phyloP scores from a whole-genome alignment of 108 stramenopile species.

The Pelagomonas calceolata region DNA sequence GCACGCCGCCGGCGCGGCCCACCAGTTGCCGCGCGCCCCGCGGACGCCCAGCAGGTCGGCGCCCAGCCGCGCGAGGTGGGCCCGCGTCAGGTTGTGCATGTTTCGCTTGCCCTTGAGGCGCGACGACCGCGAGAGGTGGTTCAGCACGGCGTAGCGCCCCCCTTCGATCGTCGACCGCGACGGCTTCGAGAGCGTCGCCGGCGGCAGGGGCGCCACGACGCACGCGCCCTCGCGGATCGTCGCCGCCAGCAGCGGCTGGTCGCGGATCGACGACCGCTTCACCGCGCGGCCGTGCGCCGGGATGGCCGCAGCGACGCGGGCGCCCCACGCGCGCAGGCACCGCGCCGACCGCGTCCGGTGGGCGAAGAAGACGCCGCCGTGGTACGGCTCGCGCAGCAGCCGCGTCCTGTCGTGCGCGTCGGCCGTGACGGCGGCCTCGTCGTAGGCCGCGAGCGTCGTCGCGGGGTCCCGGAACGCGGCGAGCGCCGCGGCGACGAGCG shows the following conservation, averaged over 20 bases:
- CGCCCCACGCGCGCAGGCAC: not conserved
- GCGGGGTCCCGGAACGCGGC: not conserved
- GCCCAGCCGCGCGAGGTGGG: not conserved
- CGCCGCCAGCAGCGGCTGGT: not conserved
- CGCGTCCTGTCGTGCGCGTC: not conserved
- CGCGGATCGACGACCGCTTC: not conserved
- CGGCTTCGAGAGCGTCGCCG: not conserved
- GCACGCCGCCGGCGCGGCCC: not conserved
- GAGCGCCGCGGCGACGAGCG: not conserved
- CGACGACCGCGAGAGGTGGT: not conserved
- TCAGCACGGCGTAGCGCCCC: not conserved
- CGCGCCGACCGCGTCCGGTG: not conserved
- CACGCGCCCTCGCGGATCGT: not conserved
- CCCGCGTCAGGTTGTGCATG: not conserved
- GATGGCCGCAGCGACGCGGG: not conserved
- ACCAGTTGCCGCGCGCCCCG: not conserved
- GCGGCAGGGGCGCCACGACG: not conserved
- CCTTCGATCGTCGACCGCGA: not conserved
- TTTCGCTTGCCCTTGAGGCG: not conserved
- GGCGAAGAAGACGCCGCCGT: not conserved
- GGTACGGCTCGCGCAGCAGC: not conserved
- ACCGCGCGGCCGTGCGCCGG: not conserved
- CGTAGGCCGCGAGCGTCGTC: not conserved
- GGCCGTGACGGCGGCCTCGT: not conserved
- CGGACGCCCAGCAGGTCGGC: not conserved